A percentile compares a stretch with the other conserved stretches of the same genome.
phyloP scores from a whole-genome alignment of 345 rosid species.

The Eutrema heterophyllum region DNA sequence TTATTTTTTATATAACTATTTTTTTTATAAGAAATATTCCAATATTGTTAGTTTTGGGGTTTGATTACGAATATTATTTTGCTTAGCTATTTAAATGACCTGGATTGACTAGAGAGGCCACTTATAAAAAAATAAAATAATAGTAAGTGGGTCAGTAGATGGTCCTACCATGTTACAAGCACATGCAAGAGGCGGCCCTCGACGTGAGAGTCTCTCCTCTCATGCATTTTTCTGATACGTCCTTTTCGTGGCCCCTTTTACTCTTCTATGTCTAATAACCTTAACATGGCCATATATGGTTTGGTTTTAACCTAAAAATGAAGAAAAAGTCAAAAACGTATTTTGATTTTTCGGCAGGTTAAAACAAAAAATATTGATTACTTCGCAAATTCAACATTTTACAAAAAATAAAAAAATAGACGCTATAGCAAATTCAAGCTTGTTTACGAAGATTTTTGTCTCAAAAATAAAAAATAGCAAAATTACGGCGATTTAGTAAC shows the following conservation, averaged over 20 bases:
- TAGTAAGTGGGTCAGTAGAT: neutral
- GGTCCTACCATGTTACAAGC: constrained; percentile 33
- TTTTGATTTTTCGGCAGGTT: neutral
- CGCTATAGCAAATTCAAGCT: neutral
- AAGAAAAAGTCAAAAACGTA: neutral
- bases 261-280: neutral
- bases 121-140: neutral
- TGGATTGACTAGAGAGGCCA: constrained; percentile 2
- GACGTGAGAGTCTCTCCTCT: constrained; percentile 15
- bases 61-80: neutral
- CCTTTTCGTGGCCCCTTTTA: constrained; percentile 17
- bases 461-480: neutral
- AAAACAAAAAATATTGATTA: neutral
- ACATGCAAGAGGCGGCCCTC: constrained; percentile 17
- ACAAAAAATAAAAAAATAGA: neutral
- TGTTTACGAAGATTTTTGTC: too few relatives aligned
- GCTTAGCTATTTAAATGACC: constrained; percentile 2
- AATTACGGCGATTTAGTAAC: neutral
- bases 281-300: neutral
- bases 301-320: neutral
- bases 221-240: constrained; percentile 25
- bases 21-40: neutral
- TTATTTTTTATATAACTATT: too few relatives aligned
- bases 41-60: neutral
- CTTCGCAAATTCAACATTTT: neutral